A percentile compares a stretch with the other conserved stretches of the same genome.
Evolutionary conservation across 306 rosid species (phyloP).

Genomic region (Vicia sativa): DNA sequence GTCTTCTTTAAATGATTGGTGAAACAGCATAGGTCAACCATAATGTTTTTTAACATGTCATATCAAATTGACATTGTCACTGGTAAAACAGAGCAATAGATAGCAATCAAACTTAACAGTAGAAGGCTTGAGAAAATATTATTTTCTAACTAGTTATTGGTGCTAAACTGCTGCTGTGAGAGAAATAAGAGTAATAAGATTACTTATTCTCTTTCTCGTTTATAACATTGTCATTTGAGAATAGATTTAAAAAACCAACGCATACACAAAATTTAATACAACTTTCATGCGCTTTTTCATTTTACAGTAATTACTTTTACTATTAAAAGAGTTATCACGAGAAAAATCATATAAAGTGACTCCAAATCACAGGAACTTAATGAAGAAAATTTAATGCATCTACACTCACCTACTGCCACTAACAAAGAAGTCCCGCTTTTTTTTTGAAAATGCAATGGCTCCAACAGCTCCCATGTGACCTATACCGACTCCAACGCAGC

Average conservation of each 20-base stretch:
- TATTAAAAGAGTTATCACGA: too few relatives aligned
- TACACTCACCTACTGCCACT: constrained; percentile 88
- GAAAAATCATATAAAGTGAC: constrained; percentile 9
- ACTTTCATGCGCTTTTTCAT: constrained; percentile 3
- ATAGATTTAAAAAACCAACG: constrained; percentile 14
- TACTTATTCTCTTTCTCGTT: neutral
- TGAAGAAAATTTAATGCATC: constrained; percentile 34
- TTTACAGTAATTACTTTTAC: too few relatives aligned
- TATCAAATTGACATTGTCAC: neutral
- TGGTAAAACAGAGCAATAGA: neutral
- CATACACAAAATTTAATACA: neutral
- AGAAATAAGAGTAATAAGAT: neutral
- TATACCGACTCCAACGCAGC: constrained; percentile 78
- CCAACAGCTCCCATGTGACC: constrained; percentile 96
- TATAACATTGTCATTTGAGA: constrained; percentile 13
- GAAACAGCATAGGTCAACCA: constrained; percentile 2
- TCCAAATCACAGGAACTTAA: constrained; percentile 3
- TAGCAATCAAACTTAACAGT: neutral
- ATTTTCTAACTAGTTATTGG: constrained; percentile 1
- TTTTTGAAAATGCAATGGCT: constrained; percentile 85
- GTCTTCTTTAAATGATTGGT: neutral
- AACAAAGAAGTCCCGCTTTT: constrained; percentile 73
- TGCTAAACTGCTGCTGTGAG: constrained; percentile 13
- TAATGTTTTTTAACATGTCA: neutral
- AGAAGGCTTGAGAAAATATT: neutral